These are phyloP conservation scores for Bocquillonia castaneifolia DNA, from an alignment of 441 rosid genomes.

Conservation along the genomic window DNA sequence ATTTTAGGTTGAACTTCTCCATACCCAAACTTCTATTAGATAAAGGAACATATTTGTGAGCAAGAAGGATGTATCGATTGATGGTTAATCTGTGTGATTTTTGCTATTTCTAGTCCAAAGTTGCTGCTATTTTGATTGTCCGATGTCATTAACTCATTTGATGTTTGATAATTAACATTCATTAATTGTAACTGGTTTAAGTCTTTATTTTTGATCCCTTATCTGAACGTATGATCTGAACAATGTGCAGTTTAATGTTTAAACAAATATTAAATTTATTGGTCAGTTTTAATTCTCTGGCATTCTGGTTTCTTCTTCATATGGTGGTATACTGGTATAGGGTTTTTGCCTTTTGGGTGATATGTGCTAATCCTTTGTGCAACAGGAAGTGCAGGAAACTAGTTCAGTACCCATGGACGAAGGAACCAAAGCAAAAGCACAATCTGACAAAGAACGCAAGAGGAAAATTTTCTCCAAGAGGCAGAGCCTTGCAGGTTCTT, in stretches of 20 bases:
- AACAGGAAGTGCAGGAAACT: slow-evolving; percentile 26
- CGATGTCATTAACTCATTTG: background rate
- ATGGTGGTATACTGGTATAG: background rate
- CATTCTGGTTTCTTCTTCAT: background rate
- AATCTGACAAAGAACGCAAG: slow-evolving; percentile 25
- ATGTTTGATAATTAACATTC: background rate
- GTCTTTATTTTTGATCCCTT: background rate
- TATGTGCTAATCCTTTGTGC: slow-evolving; percentile 17
- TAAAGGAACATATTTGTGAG: too few species aligned
- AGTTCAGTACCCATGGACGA: slow-evolving; percentile 11
- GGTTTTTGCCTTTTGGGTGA: background rate
- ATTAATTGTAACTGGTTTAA: background rate
- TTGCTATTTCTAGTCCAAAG: background rate
- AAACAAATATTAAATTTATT: background rate
- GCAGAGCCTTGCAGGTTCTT: slow-evolving; percentile 64
- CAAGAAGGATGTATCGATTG: too few species aligned
- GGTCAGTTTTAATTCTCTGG: background rate
- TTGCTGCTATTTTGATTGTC: background rate
- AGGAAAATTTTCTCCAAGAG: slow-evolving; percentile 28
- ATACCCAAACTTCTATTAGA: background rate
- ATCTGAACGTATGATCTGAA: background rate
- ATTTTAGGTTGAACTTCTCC: background rate
- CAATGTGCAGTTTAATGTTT: background rate
- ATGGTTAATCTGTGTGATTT: background rate
- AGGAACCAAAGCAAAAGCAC: slow-evolving; percentile 20